Evolutionary conservation across 345 rosid genomes (phyloP).

Genomic region (Populus alba): DNA sequence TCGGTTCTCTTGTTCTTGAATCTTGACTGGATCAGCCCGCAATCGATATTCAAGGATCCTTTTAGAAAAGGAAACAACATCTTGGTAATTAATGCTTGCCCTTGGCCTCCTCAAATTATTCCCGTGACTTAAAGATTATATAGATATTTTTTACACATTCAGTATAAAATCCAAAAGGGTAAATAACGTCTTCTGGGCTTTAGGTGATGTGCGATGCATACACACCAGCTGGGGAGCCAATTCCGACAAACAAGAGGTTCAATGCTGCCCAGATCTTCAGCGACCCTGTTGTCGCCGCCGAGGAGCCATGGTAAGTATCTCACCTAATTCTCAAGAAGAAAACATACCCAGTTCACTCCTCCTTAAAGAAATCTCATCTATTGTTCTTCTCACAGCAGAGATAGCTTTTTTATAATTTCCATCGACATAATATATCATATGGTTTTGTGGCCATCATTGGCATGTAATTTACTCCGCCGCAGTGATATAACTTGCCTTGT

Average conservation of each 20-base stretch:
- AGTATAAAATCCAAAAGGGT: neutral
- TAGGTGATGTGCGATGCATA: constrained; percentile 79
- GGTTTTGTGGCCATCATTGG: neutral
- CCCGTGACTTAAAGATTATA: neutral
- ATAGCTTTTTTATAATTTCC: no score
- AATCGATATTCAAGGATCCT: constrained; percentile 71
- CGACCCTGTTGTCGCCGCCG: constrained; percentile 48
- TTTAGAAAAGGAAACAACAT: constrained; percentile 73
- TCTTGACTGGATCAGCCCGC: constrained; percentile 47
- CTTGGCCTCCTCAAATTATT: neutral
- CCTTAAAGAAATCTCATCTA: no score
- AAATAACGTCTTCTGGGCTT: constrained; percentile 7
- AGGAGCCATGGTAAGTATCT: constrained; percentile 62
- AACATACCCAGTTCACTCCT: neutral
- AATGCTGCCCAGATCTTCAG: constrained; percentile 62
- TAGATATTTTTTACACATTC: neutral
- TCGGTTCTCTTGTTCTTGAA: neutral
- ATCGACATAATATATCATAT: neutral
- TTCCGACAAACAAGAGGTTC: constrained; percentile 63
- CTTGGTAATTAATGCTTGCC: constrained; percentile 39
- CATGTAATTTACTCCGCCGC: neutral
- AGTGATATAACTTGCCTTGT: neutral
- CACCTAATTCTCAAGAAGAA: neutral
- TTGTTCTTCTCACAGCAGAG: no score
- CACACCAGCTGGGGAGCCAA: constrained; percentile 64